phyloP scores from a whole-genome alignment of 192 early-diverging fungal species.

The Rhizophagus sp. region DNA sequence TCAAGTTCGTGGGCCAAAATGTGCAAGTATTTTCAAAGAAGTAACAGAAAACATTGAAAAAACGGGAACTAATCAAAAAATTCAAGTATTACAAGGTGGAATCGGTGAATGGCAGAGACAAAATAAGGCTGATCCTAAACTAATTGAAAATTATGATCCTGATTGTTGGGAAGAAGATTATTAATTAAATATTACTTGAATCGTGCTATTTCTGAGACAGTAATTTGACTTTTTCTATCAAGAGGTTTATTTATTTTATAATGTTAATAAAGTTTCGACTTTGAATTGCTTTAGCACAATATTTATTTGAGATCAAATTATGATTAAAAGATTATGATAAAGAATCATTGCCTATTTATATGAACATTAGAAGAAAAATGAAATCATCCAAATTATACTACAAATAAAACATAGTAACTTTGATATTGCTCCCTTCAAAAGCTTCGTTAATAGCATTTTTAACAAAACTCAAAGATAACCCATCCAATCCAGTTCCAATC shows the following conservation, averaged over 20 bases:
- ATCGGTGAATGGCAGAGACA: conserved; percentile 65
- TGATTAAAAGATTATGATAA: too few relatives aligned
- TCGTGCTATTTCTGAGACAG: too few relatives aligned
- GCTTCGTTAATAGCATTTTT: neutral
- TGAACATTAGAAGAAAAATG: neutral
- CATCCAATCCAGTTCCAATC: conserved; percentile 28
- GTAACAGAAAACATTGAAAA: conserved; percentile 39
- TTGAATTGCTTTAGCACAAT: too few relatives aligned
- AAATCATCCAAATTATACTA: too few relatives aligned
- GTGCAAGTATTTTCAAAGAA: conserved; percentile 64
- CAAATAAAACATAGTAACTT: conserved; percentile 33
- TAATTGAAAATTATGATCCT: conserved; percentile 61
- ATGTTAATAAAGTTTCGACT: too few relatives aligned
- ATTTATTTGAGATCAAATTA: too few relatives aligned
- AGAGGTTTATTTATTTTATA: too few relatives aligned
- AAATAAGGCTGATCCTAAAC: conserved; percentile 53
- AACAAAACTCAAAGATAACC: conserved; percentile 24
- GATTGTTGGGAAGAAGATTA: conserved; percentile 16
- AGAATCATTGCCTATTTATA: neutral
- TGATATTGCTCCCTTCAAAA: conserved; percentile 24
- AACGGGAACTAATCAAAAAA: conserved; percentile 37
- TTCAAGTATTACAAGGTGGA: conserved; percentile 66
- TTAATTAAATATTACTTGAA: neutral
- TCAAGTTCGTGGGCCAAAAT: conserved; percentile 79
- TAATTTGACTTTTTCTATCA: too few relatives aligned